Percentiles rank a stretch among this genome's conserved stretches.
These are phyloP conservation scores for Pachysolen tannophilus DNA, from an alignment of 805 yeast species.

Conservation along the genomic window DNA sequence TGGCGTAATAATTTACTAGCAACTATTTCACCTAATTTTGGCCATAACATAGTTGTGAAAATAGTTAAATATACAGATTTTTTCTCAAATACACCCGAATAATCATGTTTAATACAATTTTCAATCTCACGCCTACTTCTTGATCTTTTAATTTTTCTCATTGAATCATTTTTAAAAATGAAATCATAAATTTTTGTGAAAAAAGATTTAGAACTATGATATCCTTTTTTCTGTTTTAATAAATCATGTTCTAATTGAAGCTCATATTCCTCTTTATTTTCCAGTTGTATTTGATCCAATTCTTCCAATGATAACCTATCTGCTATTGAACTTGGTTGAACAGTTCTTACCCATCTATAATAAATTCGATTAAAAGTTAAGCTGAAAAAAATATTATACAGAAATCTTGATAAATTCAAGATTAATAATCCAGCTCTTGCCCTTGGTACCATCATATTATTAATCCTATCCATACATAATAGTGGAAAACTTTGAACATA, in stretches of 20 bases:
- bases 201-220: background rate
- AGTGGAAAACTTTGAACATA: conserved; percentile 16
- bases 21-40: conserved; percentile 20
- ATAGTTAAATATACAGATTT: conserved; percentile 12
- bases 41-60: conserved; percentile 25
- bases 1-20: conserved; percentile 16
- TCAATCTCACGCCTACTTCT: conserved; percentile 20
- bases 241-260: conserved; percentile 3
- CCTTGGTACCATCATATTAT: conserved; percentile 1
- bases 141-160: conserved; percentile 11
- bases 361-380: conserved; percentile 24
- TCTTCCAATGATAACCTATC: conserved; percentile 23
- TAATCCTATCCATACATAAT: conserved; percentile 11
- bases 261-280: conserved; percentile 19
- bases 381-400: conserved; percentile 14
- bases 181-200: conserved; percentile 2
- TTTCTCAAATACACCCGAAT: conserved; percentile 16
- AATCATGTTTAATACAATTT: conserved; percentile 21
- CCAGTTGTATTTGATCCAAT: conserved; percentile 23
- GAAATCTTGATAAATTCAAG: conserved; percentile 5
- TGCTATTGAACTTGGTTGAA: conserved; percentile 27
- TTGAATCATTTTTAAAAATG: conserved; percentile 2
- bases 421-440: conserved; percentile 1
- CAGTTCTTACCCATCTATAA: conserved; percentile 23
- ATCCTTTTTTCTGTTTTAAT: background rate